phyloP scores from a whole-genome alignment of 2,329 filamentous ascomycete species.

The Chaetoscypha palmicola region DNA sequence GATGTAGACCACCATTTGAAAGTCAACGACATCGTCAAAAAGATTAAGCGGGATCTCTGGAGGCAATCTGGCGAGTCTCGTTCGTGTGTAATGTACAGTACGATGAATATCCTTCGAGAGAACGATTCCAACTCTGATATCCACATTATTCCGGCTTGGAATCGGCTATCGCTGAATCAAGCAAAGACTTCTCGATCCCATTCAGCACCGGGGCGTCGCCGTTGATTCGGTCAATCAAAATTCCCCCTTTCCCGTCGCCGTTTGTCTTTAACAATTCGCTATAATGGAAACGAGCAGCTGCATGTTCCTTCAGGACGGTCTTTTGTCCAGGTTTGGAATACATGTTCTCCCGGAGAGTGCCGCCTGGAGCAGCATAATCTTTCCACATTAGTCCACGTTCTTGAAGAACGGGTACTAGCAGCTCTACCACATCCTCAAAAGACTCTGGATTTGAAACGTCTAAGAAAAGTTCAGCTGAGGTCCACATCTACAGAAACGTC shows the following conservation, averaged over 20 bases:
- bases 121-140: too few relatives aligned
- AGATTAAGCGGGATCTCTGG: too few relatives aligned
- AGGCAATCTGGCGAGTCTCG: too few relatives aligned
- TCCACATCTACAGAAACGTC: conserved; percentile 47
- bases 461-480: too few relatives aligned
- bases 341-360: conserved; percentile 54
- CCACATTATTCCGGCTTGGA: too few relatives aligned
- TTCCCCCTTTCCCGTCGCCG: not conserved
- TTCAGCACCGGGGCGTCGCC: too few relatives aligned
- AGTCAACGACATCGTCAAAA: too few relatives aligned
- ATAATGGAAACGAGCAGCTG: not conserved
- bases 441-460: not conserved
- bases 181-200: too few relatives aligned
- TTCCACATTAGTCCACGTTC: conserved; percentile 46
- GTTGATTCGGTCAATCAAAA: not conserved
- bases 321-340: conserved; percentile 41
- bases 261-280: not conserved
- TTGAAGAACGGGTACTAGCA: conserved; percentile 53
- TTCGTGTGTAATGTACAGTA: too few relatives aligned
- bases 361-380: conserved; percentile 44
- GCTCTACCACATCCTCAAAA: not conserved
- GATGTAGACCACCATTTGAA: too few relatives aligned
- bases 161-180: too few relatives aligned
- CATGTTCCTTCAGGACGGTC: not conserved
- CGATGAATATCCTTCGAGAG: too few relatives aligned